Evolutionary conservation across 495 filamentous ascomycete species (phyloP).

Genomic region (Penicillium crystallinum): DNA sequence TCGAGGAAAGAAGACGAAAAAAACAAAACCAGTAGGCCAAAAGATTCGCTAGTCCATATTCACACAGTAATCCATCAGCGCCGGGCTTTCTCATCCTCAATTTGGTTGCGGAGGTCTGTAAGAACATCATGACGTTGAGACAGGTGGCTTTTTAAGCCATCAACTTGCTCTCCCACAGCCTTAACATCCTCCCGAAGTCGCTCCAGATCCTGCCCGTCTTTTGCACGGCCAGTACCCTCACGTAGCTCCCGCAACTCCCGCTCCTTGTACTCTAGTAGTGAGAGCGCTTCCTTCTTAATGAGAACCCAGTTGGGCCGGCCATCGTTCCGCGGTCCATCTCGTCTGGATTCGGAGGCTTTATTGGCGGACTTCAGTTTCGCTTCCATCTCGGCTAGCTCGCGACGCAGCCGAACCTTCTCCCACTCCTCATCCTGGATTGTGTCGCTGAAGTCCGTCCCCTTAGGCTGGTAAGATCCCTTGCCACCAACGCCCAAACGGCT

Average conservation of each 20-base stretch:
- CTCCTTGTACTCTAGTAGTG: constrained; percentile 61
- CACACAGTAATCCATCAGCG: constrained; percentile 20
- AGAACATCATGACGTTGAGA: constrained; percentile 39
- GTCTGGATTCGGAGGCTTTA: constrained; percentile 52
- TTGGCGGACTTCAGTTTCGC: constrained; percentile 74
- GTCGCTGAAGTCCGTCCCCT: constrained; percentile 80
- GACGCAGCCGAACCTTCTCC: constrained; percentile 94
- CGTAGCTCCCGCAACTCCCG: constrained; percentile 45
- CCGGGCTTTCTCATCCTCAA: constrained; percentile 43
- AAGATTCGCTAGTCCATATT: not conserved
- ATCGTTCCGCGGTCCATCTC: constrained; percentile 53
- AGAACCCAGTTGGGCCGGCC: constrained; percentile 57
- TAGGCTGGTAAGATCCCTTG: constrained; percentile 60
- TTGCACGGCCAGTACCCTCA: constrained; percentile 40
- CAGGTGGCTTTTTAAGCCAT: constrained; percentile 48
- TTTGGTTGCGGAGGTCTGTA: constrained; percentile 40
- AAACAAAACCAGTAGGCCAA: not conserved
- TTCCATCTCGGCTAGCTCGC: constrained; percentile 84
- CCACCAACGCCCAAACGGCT: constrained; percentile 81
- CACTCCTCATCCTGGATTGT: constrained; percentile 78
- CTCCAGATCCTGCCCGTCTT: constrained; percentile 40
- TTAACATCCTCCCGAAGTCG: constrained; percentile 41
- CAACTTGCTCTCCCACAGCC: constrained; percentile 49
- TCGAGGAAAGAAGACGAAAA: constrained; percentile 3
- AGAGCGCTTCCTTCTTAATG: constrained; percentile 88